Base-by-base conservation (phyloP, 306 rosid genomes). In the Trichosanthes cucumerina region DNA sequence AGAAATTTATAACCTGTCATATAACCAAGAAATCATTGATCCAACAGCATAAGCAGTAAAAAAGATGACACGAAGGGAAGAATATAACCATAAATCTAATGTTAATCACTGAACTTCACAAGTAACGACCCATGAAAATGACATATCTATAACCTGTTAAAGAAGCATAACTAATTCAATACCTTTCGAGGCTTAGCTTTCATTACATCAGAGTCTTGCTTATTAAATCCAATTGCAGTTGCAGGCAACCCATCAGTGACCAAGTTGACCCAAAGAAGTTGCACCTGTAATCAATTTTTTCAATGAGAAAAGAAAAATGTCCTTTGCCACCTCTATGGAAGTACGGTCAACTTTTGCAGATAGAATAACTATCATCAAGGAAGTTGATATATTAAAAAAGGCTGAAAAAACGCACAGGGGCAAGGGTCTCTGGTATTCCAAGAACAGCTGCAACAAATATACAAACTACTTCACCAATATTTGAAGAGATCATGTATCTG, bases 181-280 rank as follows among this genome's bases (percentile, higher is more conserved):
- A 93, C 98, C 97, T 92, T 92, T 39, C 98, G 90, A 77, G 97
- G 98, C 81, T 92, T 95, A 79, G 83, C 92, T 85, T 90, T 95
- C 98, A 95, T 95, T 66, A 95, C 98, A 91, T 95, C 97, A 80
- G 96, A 90, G 60, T 95, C 98, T 86, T 87, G 97, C 89, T 91
- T 92, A 82, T 95, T 95, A 80, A 95, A 95, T 76, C 98, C 98
- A 81, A 95, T 95, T 75, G 98, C 98, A 68, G 98, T 95, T 72
- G 98, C 98, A 84, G 98, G 98, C 81, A 95, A 88, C 60, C 98
- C 98, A 44, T 95, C 97, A 83, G 98, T 95, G 39, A 95, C 98
- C 89, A 95, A 85, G 82, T 95, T 95, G 79, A 95, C 98, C 98
- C 98, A 95, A 41, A 95, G 97, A 84, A 95, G 88, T 86, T 95